These are phyloP conservation scores for Aquilaria malaccensis DNA, from an alignment of 345 rosid genomes.

Conservation along the genomic window DNA sequence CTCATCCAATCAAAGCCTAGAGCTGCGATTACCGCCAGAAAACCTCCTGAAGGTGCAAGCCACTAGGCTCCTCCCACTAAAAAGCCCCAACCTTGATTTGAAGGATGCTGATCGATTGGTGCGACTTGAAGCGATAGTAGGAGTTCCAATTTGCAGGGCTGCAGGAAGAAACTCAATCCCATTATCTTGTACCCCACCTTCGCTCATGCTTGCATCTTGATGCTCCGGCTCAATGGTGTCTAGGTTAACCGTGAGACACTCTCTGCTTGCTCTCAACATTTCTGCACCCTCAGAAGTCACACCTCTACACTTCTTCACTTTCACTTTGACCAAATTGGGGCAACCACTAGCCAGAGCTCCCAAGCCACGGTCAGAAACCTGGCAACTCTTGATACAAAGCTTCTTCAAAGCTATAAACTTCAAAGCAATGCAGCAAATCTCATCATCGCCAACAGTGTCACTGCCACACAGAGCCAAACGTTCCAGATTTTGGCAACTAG, in stretches of 20 bases:
- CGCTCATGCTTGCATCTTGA: conserved; percentile 41
- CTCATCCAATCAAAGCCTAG: conserved; percentile 24
- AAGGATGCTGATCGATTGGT: conserved; percentile 46
- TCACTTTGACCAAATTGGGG: conserved; percentile 66
- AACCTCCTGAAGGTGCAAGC: conserved; percentile 78
- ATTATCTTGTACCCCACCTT: conserved; percentile 47
- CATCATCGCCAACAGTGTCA: conserved; percentile 63
- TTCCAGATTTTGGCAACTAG: conserved; percentile 59
- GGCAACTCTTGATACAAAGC: conserved; percentile 74
- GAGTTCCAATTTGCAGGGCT: conserved; percentile 25
- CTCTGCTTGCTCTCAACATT: conserved; percentile 45
- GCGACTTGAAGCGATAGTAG: conserved; percentile 39
- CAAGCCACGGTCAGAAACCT: conserved; percentile 50
- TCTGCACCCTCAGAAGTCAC: conserved; percentile 45
- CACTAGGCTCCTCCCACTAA: conserved; percentile 59
- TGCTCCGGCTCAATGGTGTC: conserved; percentile 48
- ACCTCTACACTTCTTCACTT: conserved; percentile 71
- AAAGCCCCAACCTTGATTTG: conserved; percentile 57
- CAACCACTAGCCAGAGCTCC: conserved; percentile 64
- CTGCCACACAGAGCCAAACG: conserved; percentile 74
- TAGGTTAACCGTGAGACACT: conserved; percentile 43
- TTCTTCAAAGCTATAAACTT: conserved; percentile 62
- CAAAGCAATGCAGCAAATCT: conserved; percentile 63
- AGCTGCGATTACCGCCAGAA: conserved; percentile 38
- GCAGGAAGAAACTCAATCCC: conserved; percentile 37